A percentile compares a stretch with the other conserved stretches of the same genome.
Evolutionary conservation across 192 early-diverging fungal species (phyloP).

Genomic region (Coemansia erecta): DNA sequence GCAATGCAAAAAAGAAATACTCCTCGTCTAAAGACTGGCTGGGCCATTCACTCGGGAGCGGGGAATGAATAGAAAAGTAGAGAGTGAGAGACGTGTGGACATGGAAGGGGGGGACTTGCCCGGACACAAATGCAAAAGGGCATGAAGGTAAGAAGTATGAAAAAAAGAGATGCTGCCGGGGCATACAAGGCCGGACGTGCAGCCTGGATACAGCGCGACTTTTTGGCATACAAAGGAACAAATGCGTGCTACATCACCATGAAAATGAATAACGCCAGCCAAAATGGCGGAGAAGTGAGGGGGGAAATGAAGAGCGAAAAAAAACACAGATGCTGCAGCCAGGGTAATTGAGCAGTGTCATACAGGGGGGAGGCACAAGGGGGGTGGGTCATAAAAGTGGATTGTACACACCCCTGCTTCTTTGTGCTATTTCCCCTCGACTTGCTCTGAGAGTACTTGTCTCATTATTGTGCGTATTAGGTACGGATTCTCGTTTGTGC

Average conservation of each 20-base stretch:
- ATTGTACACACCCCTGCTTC: not conserved
- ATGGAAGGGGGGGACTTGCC: conserved; percentile 2
- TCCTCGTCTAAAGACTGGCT: conserved; percentile 1
- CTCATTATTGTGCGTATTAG: too few relatives aligned
- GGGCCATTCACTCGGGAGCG: conserved; percentile 2
- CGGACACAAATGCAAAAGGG: not conserved
- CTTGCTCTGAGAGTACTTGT: not conserved
- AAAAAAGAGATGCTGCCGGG: too few relatives aligned
- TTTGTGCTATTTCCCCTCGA: not conserved
- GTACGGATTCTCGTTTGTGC: too few relatives aligned
- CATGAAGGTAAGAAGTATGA: not conserved
- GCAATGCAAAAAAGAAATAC: conserved; percentile 11
- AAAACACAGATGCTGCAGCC: conserved; percentile 1
- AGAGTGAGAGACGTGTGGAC: conserved; percentile 1
- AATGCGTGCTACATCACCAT: not conserved
- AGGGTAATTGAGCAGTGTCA: not conserved
- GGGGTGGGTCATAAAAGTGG: conserved; percentile 1
- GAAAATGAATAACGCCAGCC: conserved; percentile 9
- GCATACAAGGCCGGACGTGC: too few relatives aligned
- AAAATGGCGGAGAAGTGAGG: not conserved
- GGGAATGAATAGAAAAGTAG: conserved; percentile 2
- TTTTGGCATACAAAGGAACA: too few relatives aligned
- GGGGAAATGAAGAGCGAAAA: not conserved
- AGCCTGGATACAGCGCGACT: too few relatives aligned
- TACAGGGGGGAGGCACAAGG: not conserved